Conservation (phyloP, 371 early-diverging fungal species). For the Haplosporangium sp. region DNA sequence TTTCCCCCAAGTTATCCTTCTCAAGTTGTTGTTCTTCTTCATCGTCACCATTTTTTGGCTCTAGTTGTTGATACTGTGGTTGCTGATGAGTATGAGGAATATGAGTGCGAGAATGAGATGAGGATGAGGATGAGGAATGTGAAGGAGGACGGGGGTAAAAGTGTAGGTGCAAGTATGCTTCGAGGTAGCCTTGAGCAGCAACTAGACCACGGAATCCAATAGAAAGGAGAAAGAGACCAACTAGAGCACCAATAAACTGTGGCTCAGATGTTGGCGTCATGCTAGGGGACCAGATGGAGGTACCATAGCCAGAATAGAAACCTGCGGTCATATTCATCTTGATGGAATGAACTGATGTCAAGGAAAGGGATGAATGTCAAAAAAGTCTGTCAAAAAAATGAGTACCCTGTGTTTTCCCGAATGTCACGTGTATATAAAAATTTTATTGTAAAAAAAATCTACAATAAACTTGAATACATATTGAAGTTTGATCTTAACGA, state of each 20-base stretch:
- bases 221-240: constrained; percentile 66
- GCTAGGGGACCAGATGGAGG: constrained; percentile 34
- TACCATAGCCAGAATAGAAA: constrained; percentile 34
- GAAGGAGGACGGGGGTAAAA: constrained; percentile 34
- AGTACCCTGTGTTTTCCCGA: not conserved
- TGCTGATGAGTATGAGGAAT: not conserved
- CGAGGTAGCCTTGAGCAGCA: constrained; percentile 65
- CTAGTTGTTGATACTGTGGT: not conserved
- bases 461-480: too few relatives aligned
- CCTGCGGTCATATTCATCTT: constrained; percentile 28
- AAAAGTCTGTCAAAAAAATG: not conserved
- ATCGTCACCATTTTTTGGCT: not conserved
- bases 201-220: constrained; percentile 62
- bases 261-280: constrained; percentile 57
- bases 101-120: constrained; percentile 3
- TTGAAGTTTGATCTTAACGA: not conserved
- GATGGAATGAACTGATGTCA: not conserved
- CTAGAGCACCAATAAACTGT: constrained; percentile 68
- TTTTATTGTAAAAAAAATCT: not conserved
- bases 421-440: not conserved
- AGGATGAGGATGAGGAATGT: constrained; percentile 1
- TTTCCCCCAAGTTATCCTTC: not conserved
- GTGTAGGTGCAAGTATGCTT: constrained; percentile 55
- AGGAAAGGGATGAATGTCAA: constrained; percentile 7
- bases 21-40: not conserved